Evolutionary conservation across 305 asterid species (phyloP).

Genomic region (Solanum hybrid): DNA sequence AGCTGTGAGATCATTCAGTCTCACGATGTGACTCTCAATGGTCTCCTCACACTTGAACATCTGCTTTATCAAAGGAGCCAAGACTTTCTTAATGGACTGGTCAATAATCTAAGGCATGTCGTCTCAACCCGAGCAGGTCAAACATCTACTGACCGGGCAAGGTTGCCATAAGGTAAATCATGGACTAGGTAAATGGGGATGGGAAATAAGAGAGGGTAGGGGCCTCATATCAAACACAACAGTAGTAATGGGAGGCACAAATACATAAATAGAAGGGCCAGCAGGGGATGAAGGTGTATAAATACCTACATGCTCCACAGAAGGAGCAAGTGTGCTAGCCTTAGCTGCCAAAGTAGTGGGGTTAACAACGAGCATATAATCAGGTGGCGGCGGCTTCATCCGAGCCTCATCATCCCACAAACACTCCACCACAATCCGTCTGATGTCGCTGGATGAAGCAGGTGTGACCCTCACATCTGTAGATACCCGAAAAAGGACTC

Average conservation of each 20-base stretch:
- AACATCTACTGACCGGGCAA: neutral
- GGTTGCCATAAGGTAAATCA: neutral
- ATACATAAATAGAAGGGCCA: too few relatives aligned
- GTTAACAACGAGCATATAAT: neutral
- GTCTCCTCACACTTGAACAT: neutral
- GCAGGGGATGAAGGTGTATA: neutral
- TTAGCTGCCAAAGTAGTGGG: neutral
- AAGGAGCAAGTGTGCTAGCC: neutral
- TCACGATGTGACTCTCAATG: neutral
- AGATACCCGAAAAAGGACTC: rapidly evolving
- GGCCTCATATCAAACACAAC: neutral
- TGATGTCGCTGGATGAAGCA: neutral
- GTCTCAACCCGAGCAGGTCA: neutral
- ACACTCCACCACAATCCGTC: neutral
- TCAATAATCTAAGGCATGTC: neutral
- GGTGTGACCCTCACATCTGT: neutral
- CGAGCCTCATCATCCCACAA: neutral
- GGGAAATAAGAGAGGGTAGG: neutral
- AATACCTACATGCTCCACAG: neutral
- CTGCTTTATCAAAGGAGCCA: too few relatives aligned
- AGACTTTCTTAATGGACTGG: neutral
- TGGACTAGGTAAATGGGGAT: neutral
- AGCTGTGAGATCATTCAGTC: neutral
- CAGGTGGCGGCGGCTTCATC: neutral
- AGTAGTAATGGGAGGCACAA: neutral